phyloP scores from a whole-genome alignment of 805 yeast genomes.

The Candida chilensis region DNA sequence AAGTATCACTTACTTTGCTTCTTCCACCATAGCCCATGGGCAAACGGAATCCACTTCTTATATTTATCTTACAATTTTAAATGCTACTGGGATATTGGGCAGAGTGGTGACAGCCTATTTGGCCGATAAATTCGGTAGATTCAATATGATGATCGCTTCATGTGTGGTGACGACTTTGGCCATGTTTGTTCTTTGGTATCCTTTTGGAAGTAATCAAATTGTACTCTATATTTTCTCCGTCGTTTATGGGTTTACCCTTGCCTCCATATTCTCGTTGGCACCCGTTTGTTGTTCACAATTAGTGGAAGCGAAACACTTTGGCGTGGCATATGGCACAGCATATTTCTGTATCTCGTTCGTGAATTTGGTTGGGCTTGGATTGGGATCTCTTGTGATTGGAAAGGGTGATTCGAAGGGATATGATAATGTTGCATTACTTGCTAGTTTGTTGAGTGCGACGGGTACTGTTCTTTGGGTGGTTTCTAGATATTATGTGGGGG shows the following conservation, averaged over 20 bases:
- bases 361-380: constrained; percentile 1
- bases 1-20: constrained; percentile 35
- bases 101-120: constrained; percentile 43
- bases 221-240: constrained; percentile 44
- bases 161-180: constrained; percentile 29
- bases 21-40: constrained; percentile 33
- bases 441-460: constrained; percentile 25
- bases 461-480: constrained; percentile 25
- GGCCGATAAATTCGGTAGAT: constrained; percentile 48
- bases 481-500: constrained; percentile 34
- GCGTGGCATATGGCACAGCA: constrained; percentile 62
- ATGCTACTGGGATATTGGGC: constrained; percentile 41
- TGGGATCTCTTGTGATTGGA: neutral
- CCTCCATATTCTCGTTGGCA: constrained; percentile 54
- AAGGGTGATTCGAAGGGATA: constrained; percentile 14
- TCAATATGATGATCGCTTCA: constrained; percentile 40
- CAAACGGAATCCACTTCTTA: constrained; percentile 27
- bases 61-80: constrained; percentile 35
- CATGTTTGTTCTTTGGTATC: constrained; percentile 55
- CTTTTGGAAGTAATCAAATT: constrained; percentile 38
- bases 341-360: constrained; percentile 44
- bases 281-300: constrained; percentile 64
- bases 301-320: constrained; percentile 55
- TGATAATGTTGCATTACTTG: constrained; percentile 32
- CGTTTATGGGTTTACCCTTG: constrained; percentile 48